Evolutionary conservation across 2,329 filamentous ascomycete genomes (phyloP), one percentile per base, ranked within the genome.

Genomic region (Talaromyces verruculosus): DNA sequence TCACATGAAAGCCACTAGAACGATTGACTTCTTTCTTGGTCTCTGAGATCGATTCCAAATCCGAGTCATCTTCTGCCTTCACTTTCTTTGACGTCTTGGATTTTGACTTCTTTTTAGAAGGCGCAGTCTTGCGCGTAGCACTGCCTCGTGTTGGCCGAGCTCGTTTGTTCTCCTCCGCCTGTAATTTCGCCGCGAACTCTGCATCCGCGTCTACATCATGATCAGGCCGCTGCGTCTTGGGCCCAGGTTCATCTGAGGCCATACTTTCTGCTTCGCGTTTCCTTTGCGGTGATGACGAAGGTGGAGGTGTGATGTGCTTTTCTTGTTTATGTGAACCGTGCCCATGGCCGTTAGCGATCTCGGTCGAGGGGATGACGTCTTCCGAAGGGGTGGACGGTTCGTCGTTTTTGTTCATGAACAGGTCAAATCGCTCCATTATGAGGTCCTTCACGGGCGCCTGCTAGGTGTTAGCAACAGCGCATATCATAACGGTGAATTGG

Each of bases 1-100:
- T 74, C 81, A 89, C 88, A 75, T 97, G 93, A 75, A 99, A 99
- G 2, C 93, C 95, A 41, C 93, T 91, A 74, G 93, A 97, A 71
- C 91, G 88, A 68, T 87, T 88, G 22, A 87, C 84, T 72, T 87
- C 85, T 81, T 91, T 86, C 76, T 87, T 72, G 76, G 77, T 80
- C 68, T 85, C 80, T 65, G 86, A 80, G 77, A 88, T 88, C 55
- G 85, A 88, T 4, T 88, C 88, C 8, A 90, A 78, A 60, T 94
- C 92, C 72, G 91, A 94, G 71, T 96, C 92, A 72, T 96, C 92
- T 64, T 89, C 89, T 6, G 85, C 86, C 69, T 88, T 89, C 65
- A 94, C 86, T 78, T 91, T 92, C 74, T 90, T 91, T 30, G 82
- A 75, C 37, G 82, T 85, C 79, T 82, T 83, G 5, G 78, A 71